phyloP scores from a whole-genome alignment of 2,329 filamentous ascomycete genomes.

The Xylariaceae sp. region DNA sequence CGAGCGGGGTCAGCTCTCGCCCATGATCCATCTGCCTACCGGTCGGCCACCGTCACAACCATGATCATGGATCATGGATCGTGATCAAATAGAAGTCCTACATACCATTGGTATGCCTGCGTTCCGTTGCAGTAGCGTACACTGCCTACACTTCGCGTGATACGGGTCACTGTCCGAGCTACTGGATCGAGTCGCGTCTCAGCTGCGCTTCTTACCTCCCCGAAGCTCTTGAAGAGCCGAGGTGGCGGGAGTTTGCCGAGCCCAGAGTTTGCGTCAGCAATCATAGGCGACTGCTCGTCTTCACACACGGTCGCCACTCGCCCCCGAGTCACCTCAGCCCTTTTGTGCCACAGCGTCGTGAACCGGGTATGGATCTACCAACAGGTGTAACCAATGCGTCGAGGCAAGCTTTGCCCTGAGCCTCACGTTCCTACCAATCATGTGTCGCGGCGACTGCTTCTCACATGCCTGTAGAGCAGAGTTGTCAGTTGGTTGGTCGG shows the following conservation, averaged over 20 bases:
- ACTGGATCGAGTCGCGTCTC: slow-evolving; percentile 6
- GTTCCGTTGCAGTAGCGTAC: not conserved
- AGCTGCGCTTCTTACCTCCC: slow-evolving; percentile 8
- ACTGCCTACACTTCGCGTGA: not conserved
- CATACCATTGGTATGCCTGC: not conserved
- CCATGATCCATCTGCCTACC: no score
- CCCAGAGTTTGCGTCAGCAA: not conserved
- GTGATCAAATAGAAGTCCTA: not conserved
- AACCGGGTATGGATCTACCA: slow-evolving; percentile 9
- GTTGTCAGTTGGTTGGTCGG: slow-evolving; percentile 3
- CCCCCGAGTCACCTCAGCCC: slow-evolving; percentile 4
- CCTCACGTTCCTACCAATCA: slow-evolving; percentile 6
- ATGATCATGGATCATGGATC: not conserved
- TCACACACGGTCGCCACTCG: not conserved
- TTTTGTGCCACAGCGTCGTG: slow-evolving; percentile 11
- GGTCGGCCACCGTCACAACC: not conserved
- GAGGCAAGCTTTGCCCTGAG: slow-evolving; percentile 9
- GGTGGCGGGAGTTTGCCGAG: slow-evolving; percentile 13
- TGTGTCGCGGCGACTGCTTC: not conserved
- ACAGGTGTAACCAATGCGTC: slow-evolving; percentile 10
- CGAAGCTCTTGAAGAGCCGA: slow-evolving; percentile 8
- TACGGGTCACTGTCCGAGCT: not conserved
- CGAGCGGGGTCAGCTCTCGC: not conserved
- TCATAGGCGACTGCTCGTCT: not conserved
- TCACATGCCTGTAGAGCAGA: not conserved